phyloP scores from a whole-genome alignment of 2,329 filamentous ascomycete genomes.

The Endocalyx cinctus region DNA sequence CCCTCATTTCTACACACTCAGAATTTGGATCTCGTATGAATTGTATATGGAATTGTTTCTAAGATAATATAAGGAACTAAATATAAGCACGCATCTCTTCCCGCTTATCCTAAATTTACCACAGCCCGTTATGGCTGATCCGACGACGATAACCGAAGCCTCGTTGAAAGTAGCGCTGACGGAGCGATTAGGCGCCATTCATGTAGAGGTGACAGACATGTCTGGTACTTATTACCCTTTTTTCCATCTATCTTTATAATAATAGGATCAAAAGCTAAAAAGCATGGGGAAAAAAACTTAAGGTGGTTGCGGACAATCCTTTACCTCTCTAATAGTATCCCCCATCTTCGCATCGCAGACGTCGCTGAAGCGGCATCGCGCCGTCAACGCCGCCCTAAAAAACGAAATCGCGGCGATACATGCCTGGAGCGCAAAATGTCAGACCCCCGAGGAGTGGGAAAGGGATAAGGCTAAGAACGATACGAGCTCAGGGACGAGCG shows the following conservation, averaged over 20 bases:
- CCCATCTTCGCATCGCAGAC: slow-evolving; percentile 65
- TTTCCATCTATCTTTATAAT: slow-evolving; percentile 6
- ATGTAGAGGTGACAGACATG: slow-evolving; percentile 88
- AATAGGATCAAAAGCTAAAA: slow-evolving; percentile 4
- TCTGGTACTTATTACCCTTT: slow-evolving; percentile 57
- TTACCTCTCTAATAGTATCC: slow-evolving; percentile 57
- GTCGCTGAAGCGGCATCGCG: slow-evolving; percentile 77
- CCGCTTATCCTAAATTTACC: neutral
- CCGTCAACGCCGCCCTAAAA: slow-evolving; percentile 80
- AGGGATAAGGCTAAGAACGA: slow-evolving; percentile 43
- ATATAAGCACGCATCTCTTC: no score
- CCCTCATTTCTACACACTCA: no score
- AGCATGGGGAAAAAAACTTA: neutral
- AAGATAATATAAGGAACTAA: no score
- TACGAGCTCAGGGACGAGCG: slow-evolving; percentile 11
- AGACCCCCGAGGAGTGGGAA: slow-evolving; percentile 86
- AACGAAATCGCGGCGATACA: slow-evolving; percentile 87
- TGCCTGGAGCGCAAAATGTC: slow-evolving; percentile 92
- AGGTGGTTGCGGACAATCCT: slow-evolving; percentile 60
- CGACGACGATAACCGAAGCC: slow-evolving; percentile 66
- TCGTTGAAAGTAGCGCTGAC: slow-evolving; percentile 65
- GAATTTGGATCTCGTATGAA: no score
- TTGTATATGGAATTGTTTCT: no score
- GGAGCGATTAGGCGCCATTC: slow-evolving; percentile 64
- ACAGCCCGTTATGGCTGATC: slow-evolving; percentile 41